Evolutionary conservation across 495 filamentous ascomycete genomes (phyloP).

Genomic region (Penicillium pancosmium): DNA sequence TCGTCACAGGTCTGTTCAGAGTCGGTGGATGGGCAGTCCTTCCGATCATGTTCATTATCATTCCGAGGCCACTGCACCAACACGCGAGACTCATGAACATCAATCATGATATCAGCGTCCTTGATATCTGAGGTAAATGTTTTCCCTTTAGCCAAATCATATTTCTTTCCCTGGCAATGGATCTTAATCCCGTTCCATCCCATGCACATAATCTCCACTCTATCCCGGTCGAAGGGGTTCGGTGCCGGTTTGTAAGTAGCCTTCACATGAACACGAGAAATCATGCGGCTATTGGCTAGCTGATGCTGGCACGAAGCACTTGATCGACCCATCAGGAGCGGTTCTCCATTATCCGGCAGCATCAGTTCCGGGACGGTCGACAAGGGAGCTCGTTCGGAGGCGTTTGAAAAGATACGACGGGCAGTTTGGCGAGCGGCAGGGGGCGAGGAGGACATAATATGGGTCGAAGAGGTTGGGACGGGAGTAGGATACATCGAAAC

Average conservation of each 20-base stretch:
- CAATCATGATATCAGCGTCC: conserved; percentile 88
- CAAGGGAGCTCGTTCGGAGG: conserved; percentile 83
- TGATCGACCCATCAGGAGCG: conserved; percentile 83
- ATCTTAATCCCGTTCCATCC: conserved; percentile 96
- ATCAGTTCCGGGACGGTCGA: conserved; percentile 77
- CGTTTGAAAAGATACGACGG: conserved; percentile 64
- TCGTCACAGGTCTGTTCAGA: conserved; percentile 73
- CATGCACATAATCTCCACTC: conserved; percentile 83
- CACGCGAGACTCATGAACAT: conserved; percentile 91
- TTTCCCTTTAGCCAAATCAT: conserved; percentile 85
- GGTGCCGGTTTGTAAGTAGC: conserved; percentile 76
- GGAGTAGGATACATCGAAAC: conserved; percentile 74
- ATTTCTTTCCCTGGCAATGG: conserved; percentile 86
- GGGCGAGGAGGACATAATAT: conserved; percentile 88
- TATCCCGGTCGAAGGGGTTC: conserved; percentile 62
- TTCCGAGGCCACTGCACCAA: conserved; percentile 81
- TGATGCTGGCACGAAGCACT: conserved; percentile 92
- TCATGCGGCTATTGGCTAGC: conserved; percentile 84
- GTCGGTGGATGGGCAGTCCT: conserved; percentile 61
- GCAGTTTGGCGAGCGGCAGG: conserved; percentile 45
- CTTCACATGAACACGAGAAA: conserved; percentile 91
- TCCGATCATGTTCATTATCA: conserved; percentile 51
- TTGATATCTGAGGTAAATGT: conserved; percentile 90
- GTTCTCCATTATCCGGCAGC: conserved; percentile 80
- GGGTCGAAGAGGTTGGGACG: conserved; percentile 89